Conservation (phyloP, 2,329 filamentous ascomycete species). For the Didymella sp. region DNA sequence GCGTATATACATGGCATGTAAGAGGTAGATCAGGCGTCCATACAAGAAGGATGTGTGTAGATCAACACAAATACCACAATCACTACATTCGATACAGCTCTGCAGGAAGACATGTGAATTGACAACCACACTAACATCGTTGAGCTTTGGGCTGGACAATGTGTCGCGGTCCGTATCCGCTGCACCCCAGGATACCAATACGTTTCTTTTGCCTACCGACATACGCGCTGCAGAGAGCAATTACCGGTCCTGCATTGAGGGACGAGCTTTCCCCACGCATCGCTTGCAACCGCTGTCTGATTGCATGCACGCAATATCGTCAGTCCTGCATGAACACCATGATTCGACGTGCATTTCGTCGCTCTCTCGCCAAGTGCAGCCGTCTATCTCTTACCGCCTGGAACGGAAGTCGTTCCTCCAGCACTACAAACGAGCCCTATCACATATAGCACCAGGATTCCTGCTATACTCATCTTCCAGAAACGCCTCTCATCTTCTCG, state of each 20-base stretch:
- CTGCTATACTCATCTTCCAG: background rate
- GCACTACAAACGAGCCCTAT: background rate
- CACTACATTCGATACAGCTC: background rate
- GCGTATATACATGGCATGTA: background rate
- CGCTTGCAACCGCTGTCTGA: constrained; percentile 12
- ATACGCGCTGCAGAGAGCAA: constrained; percentile 8
- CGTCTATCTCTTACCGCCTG: background rate
- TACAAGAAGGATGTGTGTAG: constrained; percentile 3
- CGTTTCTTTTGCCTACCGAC: background rate
- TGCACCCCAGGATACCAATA: background rate
- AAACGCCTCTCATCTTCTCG: background rate
- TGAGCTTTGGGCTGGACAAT: background rate
- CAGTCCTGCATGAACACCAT: background rate
- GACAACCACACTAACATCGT: background rate
- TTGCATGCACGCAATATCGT: constrained; percentile 9
- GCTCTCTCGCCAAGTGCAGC: background rate
- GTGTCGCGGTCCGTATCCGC: background rate
- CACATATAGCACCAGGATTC: background rate
- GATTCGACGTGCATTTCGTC: background rate
- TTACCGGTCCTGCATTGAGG: constrained; percentile 8
- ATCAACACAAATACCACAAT: constrained; percentile 4
- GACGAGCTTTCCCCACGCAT: constrained; percentile 16
- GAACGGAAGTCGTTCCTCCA: background rate
- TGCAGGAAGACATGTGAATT: background rate
- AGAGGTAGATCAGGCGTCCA: constrained; percentile 9